These are phyloP conservation scores for Dalbergia cultrata DNA, from an alignment of 306 rosid species.

Conservation along the genomic window DNA sequence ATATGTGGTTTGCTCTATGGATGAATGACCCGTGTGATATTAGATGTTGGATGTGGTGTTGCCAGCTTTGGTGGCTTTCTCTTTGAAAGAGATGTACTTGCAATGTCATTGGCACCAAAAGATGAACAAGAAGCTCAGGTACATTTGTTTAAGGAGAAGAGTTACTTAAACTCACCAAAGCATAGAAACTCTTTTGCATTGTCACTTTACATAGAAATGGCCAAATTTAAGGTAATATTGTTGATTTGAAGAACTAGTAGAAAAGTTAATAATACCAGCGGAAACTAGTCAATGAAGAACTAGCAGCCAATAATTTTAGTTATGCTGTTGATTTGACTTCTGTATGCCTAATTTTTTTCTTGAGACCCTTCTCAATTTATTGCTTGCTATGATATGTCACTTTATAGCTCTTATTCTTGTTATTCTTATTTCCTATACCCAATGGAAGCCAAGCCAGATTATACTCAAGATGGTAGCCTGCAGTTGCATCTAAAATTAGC, in stretches of 20 bases:
- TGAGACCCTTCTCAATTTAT: constrained; percentile 41
- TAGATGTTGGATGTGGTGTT: constrained; percentile 99
- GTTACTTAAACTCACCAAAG: no score
- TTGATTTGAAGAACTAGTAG: no score
- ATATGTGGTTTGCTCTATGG: not conserved
- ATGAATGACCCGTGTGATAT: constrained; percentile 68
- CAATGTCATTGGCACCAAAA: constrained; percentile 98
- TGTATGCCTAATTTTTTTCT: no score
- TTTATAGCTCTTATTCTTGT: constrained; percentile 6
- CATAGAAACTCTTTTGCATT: no score
- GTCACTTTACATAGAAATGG: no score
- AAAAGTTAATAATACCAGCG: no score
- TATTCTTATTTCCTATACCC: not conserved
- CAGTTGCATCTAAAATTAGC: constrained; percentile 80
- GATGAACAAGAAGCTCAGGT: constrained; percentile 99
- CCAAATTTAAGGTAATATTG: no score
- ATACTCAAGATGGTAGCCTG: constrained; percentile 85
- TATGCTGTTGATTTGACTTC: no score
- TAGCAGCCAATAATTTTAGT: no score
- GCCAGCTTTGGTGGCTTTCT: constrained; percentile 99
- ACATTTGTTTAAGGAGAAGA: no score
- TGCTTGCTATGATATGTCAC: constrained; percentile 37
- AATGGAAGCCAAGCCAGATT: constrained; percentile 75
- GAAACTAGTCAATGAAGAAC: no score
- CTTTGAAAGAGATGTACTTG: constrained; percentile 85